Base-by-base conservation (phyloP, 768 basidiomycete genomes). In the Phlegmacium glaucopus region DNA sequence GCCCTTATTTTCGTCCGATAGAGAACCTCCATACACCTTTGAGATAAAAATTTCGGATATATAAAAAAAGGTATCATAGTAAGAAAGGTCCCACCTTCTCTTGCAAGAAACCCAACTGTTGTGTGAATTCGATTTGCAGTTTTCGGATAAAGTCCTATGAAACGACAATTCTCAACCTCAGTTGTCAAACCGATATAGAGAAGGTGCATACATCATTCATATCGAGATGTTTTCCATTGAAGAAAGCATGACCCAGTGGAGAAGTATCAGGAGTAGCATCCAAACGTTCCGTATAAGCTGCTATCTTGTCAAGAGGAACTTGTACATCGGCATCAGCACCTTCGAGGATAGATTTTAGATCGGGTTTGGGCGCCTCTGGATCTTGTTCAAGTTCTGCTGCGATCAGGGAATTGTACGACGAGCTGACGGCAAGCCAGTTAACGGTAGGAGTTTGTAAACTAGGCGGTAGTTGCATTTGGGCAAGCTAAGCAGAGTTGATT, bases 211-310 rank as follows among this genome's bases (percentile, higher is more conserved):
- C 91, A 44, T 87, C 86, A 52, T 79, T 76, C 40, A 91, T 62
- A 10, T 76, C 64, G 43, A 82, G 74, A 61, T 87, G 78, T 58
- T 85, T 92, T n/a, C 94, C 94, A 57, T 97, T 95, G 59, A 95
- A 72, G 64, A 97, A 95, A 4, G 75, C 82, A 53, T 89, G 83
- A 0, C 92, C 94, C 2, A 63, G 63, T 0, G 70, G 56, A 1
- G 70, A 61, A 9, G 62, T 48, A 2, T 62, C 62, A 6, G 69
- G 43, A 1, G 70, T 72, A 3, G 80, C 70, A 9, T 78, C 79
- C 16, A 94, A 61, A 11, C 93, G 74, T 37, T 72, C 70, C 5
- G 71, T 60, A 54, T 92, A 94, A 1, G 54, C 57, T n/a, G 63
- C 60, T 1, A 79, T 72, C 42, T 72, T 74, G 10, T 76, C 69